A percentile compares a stretch with the other conserved stretches of the same genome.
phyloP scores from a whole-genome alignment of 805 yeast species.

The Yarrowia sp. region DNA sequence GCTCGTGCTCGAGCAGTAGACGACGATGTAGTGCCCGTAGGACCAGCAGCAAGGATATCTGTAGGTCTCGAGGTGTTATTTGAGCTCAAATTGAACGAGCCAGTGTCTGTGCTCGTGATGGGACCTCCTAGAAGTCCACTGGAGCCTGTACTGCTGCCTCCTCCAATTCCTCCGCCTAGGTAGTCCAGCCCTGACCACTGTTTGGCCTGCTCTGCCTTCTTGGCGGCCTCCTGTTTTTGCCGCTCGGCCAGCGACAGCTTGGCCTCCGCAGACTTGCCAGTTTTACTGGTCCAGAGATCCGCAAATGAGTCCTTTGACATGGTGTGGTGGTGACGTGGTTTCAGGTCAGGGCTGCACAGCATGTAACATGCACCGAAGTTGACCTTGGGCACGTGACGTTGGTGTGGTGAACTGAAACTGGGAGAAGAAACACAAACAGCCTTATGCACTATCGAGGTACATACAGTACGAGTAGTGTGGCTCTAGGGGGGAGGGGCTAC shows the following conservation, averaged over 20 bases:
- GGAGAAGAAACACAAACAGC: neutral
- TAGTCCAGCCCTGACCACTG: conserved; percentile 24
- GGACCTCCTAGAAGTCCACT: neutral
- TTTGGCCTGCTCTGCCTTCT: conserved; percentile 34
- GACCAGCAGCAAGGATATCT: conserved; percentile 20
- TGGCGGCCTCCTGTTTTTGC: conserved; percentile 31
- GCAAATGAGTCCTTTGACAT: conserved; percentile 33
- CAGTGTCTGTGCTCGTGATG: conserved; percentile 11
- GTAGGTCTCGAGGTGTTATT: conserved; percentile 6
- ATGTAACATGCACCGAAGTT: conserved; percentile 13
- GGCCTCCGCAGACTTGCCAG: conserved; percentile 17
- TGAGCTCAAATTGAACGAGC: conserved; percentile 14
- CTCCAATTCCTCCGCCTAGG: conserved; percentile 24
- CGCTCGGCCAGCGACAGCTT: conserved; percentile 38
- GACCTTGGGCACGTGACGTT: conserved; percentile 7
- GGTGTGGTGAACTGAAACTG: neutral
- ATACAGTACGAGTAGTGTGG: neutral
- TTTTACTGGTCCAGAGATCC: conserved; percentile 22
- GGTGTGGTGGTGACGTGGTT: conserved; percentile 35
- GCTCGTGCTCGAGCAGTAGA: conserved; percentile 1
- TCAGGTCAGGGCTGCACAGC: conserved; percentile 31
- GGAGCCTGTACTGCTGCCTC: conserved; percentile 5
- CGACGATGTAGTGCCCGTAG: neutral
- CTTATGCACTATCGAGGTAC: conserved; percentile 14
- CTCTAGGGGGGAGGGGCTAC: too few species aligned